Conservation (phyloP, 1,284 basidiomycete species). For the Papiliotrema nemorosa region DNA sequence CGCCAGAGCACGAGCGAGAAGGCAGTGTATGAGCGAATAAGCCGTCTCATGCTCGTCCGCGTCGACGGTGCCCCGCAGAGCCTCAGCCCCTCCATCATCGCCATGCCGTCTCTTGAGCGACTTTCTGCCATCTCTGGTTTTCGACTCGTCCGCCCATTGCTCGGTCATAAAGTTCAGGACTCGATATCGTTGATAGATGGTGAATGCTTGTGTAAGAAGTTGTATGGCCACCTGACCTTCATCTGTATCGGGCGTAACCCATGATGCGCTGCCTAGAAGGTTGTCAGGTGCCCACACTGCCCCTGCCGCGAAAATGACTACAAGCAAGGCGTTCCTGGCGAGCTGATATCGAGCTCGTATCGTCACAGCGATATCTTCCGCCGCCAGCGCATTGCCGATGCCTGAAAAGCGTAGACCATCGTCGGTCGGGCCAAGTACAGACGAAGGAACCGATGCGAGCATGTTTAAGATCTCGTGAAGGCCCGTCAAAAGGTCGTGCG, state of each 20-base stretch:
- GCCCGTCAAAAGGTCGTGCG: constrained; percentile 9
- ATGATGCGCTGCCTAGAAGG: constrained; percentile 22
- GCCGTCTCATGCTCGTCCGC: constrained; percentile 47
- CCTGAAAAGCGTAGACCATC: constrained; percentile 29
- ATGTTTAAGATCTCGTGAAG: constrained; percentile 29
- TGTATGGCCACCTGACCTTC: constrained; percentile 34
- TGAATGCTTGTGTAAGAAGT: constrained; percentile 33
- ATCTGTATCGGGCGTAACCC: constrained; percentile 30
- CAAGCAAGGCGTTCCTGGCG: constrained; percentile 39
- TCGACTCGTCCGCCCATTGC: constrained; percentile 25
- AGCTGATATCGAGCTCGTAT: constrained; percentile 40
- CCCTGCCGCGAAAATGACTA: constrained; percentile 44
- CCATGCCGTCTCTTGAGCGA: constrained; percentile 15
- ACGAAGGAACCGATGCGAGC: constrained; percentile 11
- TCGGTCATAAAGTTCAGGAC: constrained; percentile 41
- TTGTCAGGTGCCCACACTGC: too few species aligned
- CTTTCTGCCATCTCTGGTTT: constrained; percentile 15
- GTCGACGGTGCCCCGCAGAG: constrained; percentile 18
- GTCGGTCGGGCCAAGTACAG: not conserved
- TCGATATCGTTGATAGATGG: constrained; percentile 41
- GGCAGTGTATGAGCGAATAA: constrained; percentile 67
- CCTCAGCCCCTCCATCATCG: constrained; percentile 40
- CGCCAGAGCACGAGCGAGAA: constrained; percentile 53
- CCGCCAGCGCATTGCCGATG: constrained; percentile 39
- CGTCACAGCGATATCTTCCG: constrained; percentile 27